Evolutionary conservation across 129 eudicot genomes (phyloP).

Genomic region (Escallonia rubra): DNA sequence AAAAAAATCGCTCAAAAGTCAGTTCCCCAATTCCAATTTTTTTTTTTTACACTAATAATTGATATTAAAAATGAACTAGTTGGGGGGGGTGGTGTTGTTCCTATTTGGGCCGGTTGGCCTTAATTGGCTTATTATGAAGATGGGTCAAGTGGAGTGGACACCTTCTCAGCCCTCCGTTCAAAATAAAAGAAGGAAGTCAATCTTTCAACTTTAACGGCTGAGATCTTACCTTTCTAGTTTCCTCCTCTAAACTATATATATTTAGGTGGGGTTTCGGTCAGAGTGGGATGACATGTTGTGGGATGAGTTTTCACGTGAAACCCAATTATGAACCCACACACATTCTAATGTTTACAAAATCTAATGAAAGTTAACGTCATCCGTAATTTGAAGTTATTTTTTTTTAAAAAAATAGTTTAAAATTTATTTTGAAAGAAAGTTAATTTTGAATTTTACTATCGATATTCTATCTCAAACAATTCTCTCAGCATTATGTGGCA

Average conservation of each 20-base stretch:
- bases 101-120: too few species aligned
- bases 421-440: too few species aligned
- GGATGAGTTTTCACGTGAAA: constrained; percentile 19
- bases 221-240: not conserved
- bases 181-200: not conserved
- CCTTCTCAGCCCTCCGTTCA: not conserved
- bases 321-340: constrained; percentile 13
- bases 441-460: too few species aligned
- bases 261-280: not conserved
- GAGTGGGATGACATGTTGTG: not conserved
- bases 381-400: not conserved
- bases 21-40: too few species aligned
- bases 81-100: too few species aligned
- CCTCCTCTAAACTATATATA: not conserved
- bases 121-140: too few species aligned
- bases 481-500: too few species aligned
- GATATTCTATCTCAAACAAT: too few species aligned
- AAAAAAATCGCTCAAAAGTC: too few species aligned
- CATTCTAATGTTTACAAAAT: not conserved
- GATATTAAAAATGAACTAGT: too few species aligned
- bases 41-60: too few species aligned
- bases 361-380: not conserved
- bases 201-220: not conserved
- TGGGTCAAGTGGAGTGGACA: not conserved
- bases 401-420: too few species aligned